A percentile compares a stretch with the other conserved stretches of the same genome.
Conservation (phyloP, 352 stramenopile species). For the Phytopythium vexans region DNA sequence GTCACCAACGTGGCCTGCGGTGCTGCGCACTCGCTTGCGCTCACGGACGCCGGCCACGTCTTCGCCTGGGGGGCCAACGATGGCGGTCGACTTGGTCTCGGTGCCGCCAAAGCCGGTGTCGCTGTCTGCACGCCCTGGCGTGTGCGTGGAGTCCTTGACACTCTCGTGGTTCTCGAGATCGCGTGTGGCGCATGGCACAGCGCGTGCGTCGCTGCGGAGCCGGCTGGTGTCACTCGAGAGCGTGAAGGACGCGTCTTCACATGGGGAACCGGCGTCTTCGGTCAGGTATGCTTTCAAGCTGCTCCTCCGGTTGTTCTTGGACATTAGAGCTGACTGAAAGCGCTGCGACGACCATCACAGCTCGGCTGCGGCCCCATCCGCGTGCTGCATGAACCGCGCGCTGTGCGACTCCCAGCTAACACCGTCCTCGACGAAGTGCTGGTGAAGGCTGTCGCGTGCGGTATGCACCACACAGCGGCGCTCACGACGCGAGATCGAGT, state of each 20-base stretch:
- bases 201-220: conserved; percentile 43
- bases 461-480: conserved; percentile 61
- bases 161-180: conserved; percentile 41
- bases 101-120: conserved; percentile 7
- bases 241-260: conserved; percentile 44
- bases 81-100: conserved; percentile 56
- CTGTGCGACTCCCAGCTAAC: conserved; percentile 24
- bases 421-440: conserved; percentile 37
- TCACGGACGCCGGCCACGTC: conserved; percentile 82
- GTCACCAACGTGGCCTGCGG: conserved; percentile 87
- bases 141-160: conserved; percentile 27
- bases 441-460: conserved; percentile 43
- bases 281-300: conserved; percentile 22
- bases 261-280: conserved; percentile 74
- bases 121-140: conserved; percentile 24
- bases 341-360: conserved; percentile 7
- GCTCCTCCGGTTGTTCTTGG: too few relatives aligned
- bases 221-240: neutral
- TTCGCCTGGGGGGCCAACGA: conserved; percentile 95
- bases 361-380: conserved; percentile 43
- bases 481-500: conserved; percentile 50
- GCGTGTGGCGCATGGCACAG: conserved; percentile 77
- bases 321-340: too few relatives aligned
- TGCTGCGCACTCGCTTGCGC: conserved; percentile 87
- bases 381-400: conserved; percentile 39